Conservation (phyloP, 2,329 filamentous ascomycete species). For the Gnomoniopsis smithogilvyi region DNA sequence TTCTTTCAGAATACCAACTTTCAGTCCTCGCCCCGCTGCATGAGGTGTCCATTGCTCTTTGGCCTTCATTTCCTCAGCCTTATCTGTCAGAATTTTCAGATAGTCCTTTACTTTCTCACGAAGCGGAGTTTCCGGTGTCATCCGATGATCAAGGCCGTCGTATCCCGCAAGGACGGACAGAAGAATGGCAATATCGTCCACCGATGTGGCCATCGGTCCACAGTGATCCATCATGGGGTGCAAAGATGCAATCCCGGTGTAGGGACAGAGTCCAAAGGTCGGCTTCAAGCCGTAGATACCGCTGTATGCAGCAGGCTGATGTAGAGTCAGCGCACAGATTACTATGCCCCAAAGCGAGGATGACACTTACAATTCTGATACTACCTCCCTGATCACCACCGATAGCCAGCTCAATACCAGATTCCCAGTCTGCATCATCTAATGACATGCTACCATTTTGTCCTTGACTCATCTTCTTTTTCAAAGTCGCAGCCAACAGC, state of each 20-base stretch:
- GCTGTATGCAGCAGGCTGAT: slow-evolving; percentile 33
- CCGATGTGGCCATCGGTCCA: slow-evolving; percentile 38
- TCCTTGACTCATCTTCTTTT: no score
- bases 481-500: slow-evolving; percentile 13
- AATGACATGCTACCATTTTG: no score
- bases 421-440: no score
- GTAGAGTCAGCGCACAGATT: no score
- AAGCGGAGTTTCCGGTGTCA: no score
- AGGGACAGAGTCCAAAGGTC: slow-evolving; percentile 44
- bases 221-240: slow-evolving; percentile 40
- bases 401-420: slow-evolving; percentile 25
- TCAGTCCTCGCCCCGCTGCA: not conserved
- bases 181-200: slow-evolving; percentile 38
- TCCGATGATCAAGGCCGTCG: not conserved
- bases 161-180: slow-evolving; percentile 28
- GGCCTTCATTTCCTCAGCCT: not conserved
- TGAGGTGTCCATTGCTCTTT: not conserved
- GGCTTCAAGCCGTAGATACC: slow-evolving; percentile 41
- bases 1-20: not conserved
- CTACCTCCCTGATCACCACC: slow-evolving; percentile 36
- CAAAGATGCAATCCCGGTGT: slow-evolving; percentile 40
- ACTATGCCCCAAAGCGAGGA: no score
- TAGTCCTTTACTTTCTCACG: no score
- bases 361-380: no score
- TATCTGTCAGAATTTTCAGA: no score